Percentiles rank a stretch among this genome's conserved stretches.
These are phyloP conservation scores for Xylaria sp. DNA, from an alignment of 2,329 filamentous ascomycete species.

Conservation along the genomic window DNA sequence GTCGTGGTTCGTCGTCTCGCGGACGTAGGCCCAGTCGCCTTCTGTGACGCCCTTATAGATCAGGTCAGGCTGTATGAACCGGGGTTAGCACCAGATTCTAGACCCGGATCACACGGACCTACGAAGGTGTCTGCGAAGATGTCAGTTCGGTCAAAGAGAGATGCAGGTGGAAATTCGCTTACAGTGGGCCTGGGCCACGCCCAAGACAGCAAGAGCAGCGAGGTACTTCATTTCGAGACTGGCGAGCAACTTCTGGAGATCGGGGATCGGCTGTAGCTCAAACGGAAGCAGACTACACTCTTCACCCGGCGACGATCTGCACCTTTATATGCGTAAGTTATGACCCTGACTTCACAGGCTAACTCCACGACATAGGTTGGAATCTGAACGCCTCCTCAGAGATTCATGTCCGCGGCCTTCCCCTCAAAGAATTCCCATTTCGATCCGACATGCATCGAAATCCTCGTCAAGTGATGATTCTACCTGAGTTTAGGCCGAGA, in stretches of 20 bases:
- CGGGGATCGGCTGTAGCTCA: background rate
- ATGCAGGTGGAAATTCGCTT: constrained; percentile 2
- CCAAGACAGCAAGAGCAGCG: constrained; percentile 20
- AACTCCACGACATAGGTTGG: background rate
- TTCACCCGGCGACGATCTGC: constrained; percentile 7
- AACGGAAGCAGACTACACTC: background rate
- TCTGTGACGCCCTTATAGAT: constrained; percentile 25
- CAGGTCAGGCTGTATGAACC: constrained; percentile 20
- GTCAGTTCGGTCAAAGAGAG: constrained; percentile 12
- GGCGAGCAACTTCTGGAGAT: background rate
- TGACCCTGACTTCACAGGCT: background rate
- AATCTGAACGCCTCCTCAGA: too few relatives aligned
- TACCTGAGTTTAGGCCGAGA: background rate
- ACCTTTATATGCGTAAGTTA: constrained; percentile 13
- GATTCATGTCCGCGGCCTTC: background rate
- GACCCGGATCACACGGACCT: background rate
- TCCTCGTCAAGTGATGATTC: background rate
- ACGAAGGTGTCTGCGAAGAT: constrained; percentile 25
- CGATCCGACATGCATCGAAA: background rate
- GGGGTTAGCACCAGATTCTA: background rate
- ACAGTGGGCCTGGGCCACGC: constrained; percentile 28
- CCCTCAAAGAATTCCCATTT: background rate
- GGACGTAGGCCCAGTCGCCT: constrained; percentile 33
- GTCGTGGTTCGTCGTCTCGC: constrained; percentile 37
- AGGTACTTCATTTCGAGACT: constrained; percentile 22